Conservation (phyloP, 2,329 filamentous ascomycete genomes). For the Xylariaceae sp. region DNA sequence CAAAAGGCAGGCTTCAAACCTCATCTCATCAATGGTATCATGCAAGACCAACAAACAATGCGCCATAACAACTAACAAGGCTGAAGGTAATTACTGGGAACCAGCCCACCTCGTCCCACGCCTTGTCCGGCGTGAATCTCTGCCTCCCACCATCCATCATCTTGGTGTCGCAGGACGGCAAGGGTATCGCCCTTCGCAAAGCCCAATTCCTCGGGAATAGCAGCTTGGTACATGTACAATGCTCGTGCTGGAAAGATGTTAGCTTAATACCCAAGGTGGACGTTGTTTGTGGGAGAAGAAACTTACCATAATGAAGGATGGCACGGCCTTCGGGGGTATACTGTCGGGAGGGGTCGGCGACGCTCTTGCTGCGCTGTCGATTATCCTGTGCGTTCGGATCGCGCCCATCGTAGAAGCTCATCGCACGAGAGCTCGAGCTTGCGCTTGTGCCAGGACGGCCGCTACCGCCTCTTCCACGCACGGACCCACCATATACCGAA, state of each 20-base stretch:
- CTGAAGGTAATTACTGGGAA: conserved; percentile 66
- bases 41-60: too few relatives aligned
- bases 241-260: conserved; percentile 66
- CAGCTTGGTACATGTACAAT: conserved; percentile 89
- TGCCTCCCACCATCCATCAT: conserved; percentile 99
- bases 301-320: conserved; percentile 92
- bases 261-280: conserved; percentile 13
- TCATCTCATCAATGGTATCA: too few relatives aligned
- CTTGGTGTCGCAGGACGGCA: conserved; percentile 83
- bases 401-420: conserved; percentile 54
- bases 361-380: conserved; percentile 71
- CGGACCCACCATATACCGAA: conserved; percentile 37
- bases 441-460: conserved; percentile 46
- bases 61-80: conserved; percentile 24
- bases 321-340: conserved; percentile 82
- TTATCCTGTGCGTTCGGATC: conserved; percentile 38
- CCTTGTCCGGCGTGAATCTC: conserved; percentile 70
- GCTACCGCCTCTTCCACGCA: conserved; percentile 41
- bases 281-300: background rate
- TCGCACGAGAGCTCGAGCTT: conserved; percentile 40
- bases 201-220: conserved; percentile 89
- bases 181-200: conserved; percentile 91
- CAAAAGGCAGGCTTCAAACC: too few relatives aligned
- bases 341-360: conserved; percentile 76
- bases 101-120: conserved; percentile 54